Conservation (phyloP, 331 rosid genomes). For the Acacia pycnantha region DNA sequence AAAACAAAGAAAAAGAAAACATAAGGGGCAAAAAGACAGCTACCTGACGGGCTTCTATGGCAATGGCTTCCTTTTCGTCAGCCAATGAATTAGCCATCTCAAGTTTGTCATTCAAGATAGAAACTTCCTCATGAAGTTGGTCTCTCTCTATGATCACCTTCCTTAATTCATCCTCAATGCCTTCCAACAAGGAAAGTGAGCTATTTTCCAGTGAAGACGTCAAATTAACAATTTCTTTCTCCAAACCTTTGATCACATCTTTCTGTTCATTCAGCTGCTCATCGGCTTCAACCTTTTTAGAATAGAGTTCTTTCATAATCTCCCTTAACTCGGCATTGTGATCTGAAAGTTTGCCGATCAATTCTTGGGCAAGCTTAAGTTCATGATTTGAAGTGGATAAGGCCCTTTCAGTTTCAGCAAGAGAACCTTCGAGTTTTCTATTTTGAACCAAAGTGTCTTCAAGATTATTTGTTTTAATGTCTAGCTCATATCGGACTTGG, state of each 20-base stretch:
- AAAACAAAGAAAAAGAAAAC: neutral
- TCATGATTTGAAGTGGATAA: slow-evolving; percentile 58
- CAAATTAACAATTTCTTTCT: slow-evolving; percentile 71
- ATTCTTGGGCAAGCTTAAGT: slow-evolving; percentile 64
- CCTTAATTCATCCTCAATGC: slow-evolving; percentile 61
- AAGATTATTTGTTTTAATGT: slow-evolving; percentile 61
- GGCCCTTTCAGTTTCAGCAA: slow-evolving; percentile 60
- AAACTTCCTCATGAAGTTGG: slow-evolving; percentile 65
- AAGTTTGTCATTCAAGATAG: slow-evolving; percentile 61
- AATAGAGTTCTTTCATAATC: slow-evolving; percentile 59
- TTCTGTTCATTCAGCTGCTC: slow-evolving; percentile 70
- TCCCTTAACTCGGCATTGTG: slow-evolving; percentile 68
- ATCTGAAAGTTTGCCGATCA: slow-evolving; percentile 43
- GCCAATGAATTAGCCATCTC: slow-evolving; percentile 74
- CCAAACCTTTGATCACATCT: slow-evolving; percentile 75
- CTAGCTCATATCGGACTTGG: slow-evolving; percentile 65
- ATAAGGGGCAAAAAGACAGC: neutral
- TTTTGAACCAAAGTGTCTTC: slow-evolving; percentile 52
- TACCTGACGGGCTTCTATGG: slow-evolving; percentile 85
- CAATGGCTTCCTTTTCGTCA: slow-evolving; percentile 93
- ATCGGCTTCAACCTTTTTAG: slow-evolving; percentile 57
- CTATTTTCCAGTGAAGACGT: slow-evolving; percentile 58
- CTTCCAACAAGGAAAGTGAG: slow-evolving; percentile 55
- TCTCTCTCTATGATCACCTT: slow-evolving; percentile 66
- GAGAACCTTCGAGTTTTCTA: slow-evolving; percentile 55